Percentiles rank a stretch among this genome's conserved stretches.
Conservation (phyloP, 192 early-diverging fungal genomes). For the Chytriomyces hyalinus region DNA sequence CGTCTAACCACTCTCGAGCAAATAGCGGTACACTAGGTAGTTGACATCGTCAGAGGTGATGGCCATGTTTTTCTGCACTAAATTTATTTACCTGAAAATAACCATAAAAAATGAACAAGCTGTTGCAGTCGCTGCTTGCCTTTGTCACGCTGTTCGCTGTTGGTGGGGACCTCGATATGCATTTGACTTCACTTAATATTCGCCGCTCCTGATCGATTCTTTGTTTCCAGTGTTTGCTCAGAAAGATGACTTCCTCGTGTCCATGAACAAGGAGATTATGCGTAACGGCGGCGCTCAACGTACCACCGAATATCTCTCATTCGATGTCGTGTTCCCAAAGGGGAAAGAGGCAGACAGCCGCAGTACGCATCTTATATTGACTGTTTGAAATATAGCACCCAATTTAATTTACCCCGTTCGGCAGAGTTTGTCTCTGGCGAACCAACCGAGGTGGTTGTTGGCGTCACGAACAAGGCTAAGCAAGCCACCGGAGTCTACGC, state of each 20-base stretch:
- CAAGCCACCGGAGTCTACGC: slow-evolving; percentile 23
- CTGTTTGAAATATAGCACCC: slow-evolving; percentile 5
- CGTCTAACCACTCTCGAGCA: slow-evolving; percentile 31
- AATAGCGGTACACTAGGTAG: slow-evolving; percentile 37
- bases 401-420: background rate
- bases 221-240: no score
- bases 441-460: slow-evolving; percentile 27
- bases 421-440: slow-evolving; percentile 27
- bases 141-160: background rate
- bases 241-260: slow-evolving; percentile 22
- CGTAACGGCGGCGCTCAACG: background rate
- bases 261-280: slow-evolving; percentile 27
- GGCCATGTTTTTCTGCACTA: background rate
- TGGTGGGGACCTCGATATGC: background rate
- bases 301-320: background rate
- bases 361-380: background rate
- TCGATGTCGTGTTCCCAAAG: slow-evolving; percentile 20
- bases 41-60: slow-evolving; percentile 37
- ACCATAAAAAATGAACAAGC: background rate
- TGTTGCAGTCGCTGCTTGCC: background rate
- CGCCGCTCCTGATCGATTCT: no score
- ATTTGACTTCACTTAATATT: no score
- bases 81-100: background rate
- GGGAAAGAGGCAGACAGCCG: background rate
- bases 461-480: slow-evolving; percentile 17